Evolutionary conservation across 73 alveolate species (phyloP).

Genomic region (Breviolum minutum): DNA sequence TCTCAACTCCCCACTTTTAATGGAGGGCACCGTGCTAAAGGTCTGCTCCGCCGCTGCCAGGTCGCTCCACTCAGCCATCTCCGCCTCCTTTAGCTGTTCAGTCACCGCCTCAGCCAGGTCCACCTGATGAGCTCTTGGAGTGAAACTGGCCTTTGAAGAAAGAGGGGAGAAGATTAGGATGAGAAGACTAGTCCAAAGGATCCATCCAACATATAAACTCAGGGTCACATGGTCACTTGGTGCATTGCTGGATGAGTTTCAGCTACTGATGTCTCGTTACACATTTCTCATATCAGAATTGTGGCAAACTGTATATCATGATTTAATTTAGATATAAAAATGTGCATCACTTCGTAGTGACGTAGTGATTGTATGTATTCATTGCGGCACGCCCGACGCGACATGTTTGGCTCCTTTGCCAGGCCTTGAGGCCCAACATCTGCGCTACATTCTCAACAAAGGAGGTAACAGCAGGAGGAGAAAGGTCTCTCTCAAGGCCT

Average conservation of each 20-base stretch:
- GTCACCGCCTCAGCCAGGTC: constrained; percentile 76
- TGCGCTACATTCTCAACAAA: constrained; percentile 82
- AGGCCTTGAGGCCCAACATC: constrained; percentile 82
- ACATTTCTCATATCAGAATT: too few species aligned
- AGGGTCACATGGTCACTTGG: background rate
- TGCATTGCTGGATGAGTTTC: too few species aligned
- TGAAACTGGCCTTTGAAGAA: too few species aligned
- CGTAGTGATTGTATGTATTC: too few species aligned
- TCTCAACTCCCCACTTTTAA: too few species aligned
- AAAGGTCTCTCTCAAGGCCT: constrained; percentile 33
- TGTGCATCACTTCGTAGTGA: too few species aligned
- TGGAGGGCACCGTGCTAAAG: constrained; percentile 7
- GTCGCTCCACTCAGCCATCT: constrained; percentile 76
- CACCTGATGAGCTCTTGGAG: background rate
- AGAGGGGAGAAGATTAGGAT: background rate
- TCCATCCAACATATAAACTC: background rate
- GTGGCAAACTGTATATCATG: too few species aligned
- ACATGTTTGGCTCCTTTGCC: background rate
- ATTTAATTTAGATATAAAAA: too few species aligned
- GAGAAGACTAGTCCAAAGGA: too few species aligned
- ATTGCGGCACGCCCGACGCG: too few species aligned
- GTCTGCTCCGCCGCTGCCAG: constrained; percentile 33
- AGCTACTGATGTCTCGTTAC: too few species aligned
- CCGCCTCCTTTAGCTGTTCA: constrained; percentile 77
- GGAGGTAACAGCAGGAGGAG: constrained; percentile 63